These are phyloP conservation scores for Hyaloscypha variabilis DNA, from an alignment of 495 filamentous ascomycete species.

Conservation along the genomic window DNA sequence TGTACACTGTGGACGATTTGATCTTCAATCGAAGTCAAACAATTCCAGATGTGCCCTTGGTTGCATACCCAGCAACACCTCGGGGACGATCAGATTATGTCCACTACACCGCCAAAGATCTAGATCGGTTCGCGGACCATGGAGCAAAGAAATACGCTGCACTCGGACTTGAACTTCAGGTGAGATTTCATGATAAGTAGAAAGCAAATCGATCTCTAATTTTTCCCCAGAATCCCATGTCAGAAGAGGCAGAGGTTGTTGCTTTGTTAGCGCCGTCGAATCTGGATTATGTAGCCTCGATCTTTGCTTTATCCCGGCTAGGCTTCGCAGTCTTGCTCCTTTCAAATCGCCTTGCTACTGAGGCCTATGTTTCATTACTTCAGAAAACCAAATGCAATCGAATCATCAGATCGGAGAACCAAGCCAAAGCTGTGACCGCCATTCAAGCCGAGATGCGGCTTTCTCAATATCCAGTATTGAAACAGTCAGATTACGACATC, in stretches of 20 bases:
- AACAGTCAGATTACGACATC: conserved; percentile 11
- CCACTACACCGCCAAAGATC: conserved; percentile 40
- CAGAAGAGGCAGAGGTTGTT: conserved; percentile 42
- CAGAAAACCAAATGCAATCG: conserved; percentile 38
- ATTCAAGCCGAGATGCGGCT: conserved; percentile 4
- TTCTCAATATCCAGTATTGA: conserved; percentile 2
- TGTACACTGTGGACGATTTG: conserved; percentile 36
- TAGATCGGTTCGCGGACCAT: conserved; percentile 38
- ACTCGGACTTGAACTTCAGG: conserved; percentile 21
- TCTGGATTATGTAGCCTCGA: conserved; percentile 54
- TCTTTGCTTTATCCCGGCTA: conserved; percentile 59
- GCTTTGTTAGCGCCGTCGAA: conserved; percentile 57
- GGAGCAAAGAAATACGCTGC: conserved; percentile 32
- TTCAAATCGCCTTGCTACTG: conserved; percentile 56
- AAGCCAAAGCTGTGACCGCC: conserved; percentile 17
- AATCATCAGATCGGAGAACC: conserved; percentile 24
- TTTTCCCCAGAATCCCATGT: neutral
- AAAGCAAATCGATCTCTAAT: neutral
- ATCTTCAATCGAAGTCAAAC: conserved; percentile 33
- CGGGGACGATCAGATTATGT: conserved; percentile 32
- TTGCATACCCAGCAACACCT: conserved; percentile 36
- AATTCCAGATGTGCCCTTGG: conserved; percentile 33
- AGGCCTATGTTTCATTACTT: conserved; percentile 46
- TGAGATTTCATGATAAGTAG: neutral
- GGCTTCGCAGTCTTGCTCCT: conserved; percentile 61